Evolutionary conservation across 2,329 filamentous ascomycete species (phyloP).

Genomic region (Scedosporium aurantiacum): DNA sequence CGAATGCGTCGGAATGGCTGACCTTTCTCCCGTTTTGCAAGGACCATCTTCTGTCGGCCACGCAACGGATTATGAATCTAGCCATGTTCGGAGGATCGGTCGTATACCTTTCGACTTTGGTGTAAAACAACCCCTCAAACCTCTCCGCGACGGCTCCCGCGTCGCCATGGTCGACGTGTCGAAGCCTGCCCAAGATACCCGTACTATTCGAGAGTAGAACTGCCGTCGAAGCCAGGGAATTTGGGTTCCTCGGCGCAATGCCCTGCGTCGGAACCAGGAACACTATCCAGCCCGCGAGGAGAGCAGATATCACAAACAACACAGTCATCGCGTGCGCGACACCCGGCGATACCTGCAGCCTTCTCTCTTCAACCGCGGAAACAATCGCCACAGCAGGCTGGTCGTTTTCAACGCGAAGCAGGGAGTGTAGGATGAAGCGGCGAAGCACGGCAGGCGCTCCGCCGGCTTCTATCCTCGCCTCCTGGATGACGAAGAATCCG

Average conservation of each 20-base stretch:
- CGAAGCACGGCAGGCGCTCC: background rate
- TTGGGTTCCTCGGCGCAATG: conserved; percentile 18
- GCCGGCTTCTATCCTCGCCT: conserved; percentile 12
- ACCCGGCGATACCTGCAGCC: conserved; percentile 12
- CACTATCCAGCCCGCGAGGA: conserved; percentile 15
- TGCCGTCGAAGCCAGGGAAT: conserved; percentile 16
- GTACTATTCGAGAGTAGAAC: conserved; percentile 15
- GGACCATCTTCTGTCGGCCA: conserved; percentile 7
- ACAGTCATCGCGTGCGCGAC: conserved; percentile 16
- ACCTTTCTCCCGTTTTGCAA: conserved; percentile 4
- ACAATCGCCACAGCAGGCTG: background rate
- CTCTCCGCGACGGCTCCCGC: conserved; percentile 14
- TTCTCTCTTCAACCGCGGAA: background rate
- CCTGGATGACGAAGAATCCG: conserved; percentile 15
- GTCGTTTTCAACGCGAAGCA: background rate
- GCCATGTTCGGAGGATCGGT: background rate
- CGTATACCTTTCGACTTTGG: conserved; percentile 10
- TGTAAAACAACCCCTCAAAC: conserved; percentile 18
- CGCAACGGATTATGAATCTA: background rate
- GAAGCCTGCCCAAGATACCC: conserved; percentile 14
- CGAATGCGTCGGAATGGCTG: conserved; percentile 1
- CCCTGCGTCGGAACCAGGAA: conserved; percentile 16
- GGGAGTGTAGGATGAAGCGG: background rate
- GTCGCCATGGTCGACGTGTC: conserved; percentile 14
- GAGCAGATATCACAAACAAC: conserved; percentile 13